Percentiles rank a stretch among this genome's conserved stretches.
Evolutionary conservation across 2,329 filamentous ascomycete species (phyloP).

Genomic region (Ascochyta rabiei): DNA sequence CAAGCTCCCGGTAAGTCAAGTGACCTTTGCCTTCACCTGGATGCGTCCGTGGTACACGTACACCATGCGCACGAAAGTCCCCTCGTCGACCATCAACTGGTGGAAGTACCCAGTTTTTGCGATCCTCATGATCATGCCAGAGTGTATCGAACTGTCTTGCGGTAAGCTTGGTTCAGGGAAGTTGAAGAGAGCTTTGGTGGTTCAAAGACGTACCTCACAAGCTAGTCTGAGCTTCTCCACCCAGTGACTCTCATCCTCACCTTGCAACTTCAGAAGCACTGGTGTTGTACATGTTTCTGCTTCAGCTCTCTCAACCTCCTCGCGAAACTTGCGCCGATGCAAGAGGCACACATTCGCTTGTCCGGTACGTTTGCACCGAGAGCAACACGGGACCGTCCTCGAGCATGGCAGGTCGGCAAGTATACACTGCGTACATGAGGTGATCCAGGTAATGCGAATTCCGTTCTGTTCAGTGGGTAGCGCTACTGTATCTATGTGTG

Average conservation of each 20-base stretch:
- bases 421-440: slow-evolving; percentile 41
- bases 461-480: neutral
- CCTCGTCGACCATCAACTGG: slow-evolving; percentile 2
- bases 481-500: no score
- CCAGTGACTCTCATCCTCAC: slow-evolving; percentile 21
- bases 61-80: neutral
- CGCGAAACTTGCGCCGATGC: slow-evolving; percentile 23
- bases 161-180: neutral
- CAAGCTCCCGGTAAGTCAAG: neutral
- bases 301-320: slow-evolving; percentile 15
- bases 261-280: slow-evolving; percentile 26
- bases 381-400: slow-evolving; percentile 33
- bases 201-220: slow-evolving; percentile 9
- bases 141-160: slow-evolving; percentile 10
- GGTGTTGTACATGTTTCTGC: slow-evolving; percentile 7
- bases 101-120: slow-evolving; percentile 38
- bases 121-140: slow-evolving; percentile 23
- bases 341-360: slow-evolving; percentile 28
- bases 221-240: slow-evolving; percentile 21
- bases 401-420: slow-evolving; percentile 36
- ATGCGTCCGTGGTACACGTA: neutral
- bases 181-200: neutral
- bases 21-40: slow-evolving; percentile 20
- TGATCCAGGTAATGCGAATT: slow-evolving; percentile 27
- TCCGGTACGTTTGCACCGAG: slow-evolving; percentile 33